Evolutionary conservation across 768 basidiomycete genomes (phyloP).

Genomic region (Asterophora lycoperdoides): DNA sequence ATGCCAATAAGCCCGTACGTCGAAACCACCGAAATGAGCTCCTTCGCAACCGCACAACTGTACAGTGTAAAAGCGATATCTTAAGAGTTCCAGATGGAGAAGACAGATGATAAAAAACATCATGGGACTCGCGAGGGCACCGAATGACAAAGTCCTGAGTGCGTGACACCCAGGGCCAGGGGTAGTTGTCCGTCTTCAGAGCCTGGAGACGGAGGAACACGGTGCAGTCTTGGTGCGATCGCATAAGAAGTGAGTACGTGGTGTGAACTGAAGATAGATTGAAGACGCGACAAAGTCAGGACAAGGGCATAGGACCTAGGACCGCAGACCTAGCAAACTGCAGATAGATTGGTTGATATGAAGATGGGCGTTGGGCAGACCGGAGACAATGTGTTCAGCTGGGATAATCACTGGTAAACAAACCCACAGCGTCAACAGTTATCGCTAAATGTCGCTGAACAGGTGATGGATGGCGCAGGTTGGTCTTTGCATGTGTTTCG

Average conservation of each 20-base stretch:
- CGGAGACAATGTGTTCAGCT: neutral
- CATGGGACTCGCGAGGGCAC: slow-evolving; percentile 11
- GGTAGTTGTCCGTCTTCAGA: slow-evolving; percentile 5
- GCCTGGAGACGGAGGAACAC: neutral
- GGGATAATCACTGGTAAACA: slow-evolving; percentile 7
- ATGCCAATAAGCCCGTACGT: neutral
- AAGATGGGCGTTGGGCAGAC: neutral
- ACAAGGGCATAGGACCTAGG: neutral
- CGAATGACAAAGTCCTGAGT: slow-evolving; percentile 1
- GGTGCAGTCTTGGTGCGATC: neutral
- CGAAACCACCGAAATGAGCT: neutral
- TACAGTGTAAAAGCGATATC: slow-evolving; percentile 7
- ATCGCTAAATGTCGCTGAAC: slow-evolving; percentile 3
- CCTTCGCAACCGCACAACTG: slow-evolving; percentile 2
- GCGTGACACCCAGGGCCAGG: slow-evolving; percentile 17
- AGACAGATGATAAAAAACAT: slow-evolving; percentile 7
- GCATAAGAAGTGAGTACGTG: neutral
- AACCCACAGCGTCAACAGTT: neutral
- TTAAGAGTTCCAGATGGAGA: slow-evolving; percentile 17
- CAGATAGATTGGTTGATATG: slow-evolving; percentile 2
- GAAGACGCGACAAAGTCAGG: neutral
- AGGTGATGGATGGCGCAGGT: neutral
- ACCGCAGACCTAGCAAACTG: slow-evolving; percentile 2
- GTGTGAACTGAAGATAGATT: slow-evolving; percentile 8
- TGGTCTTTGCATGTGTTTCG: neutral